phyloP scores from a whole-genome alignment of 2,329 filamentous ascomycete genomes.

The Aspergillus eucalypticola region DNA sequence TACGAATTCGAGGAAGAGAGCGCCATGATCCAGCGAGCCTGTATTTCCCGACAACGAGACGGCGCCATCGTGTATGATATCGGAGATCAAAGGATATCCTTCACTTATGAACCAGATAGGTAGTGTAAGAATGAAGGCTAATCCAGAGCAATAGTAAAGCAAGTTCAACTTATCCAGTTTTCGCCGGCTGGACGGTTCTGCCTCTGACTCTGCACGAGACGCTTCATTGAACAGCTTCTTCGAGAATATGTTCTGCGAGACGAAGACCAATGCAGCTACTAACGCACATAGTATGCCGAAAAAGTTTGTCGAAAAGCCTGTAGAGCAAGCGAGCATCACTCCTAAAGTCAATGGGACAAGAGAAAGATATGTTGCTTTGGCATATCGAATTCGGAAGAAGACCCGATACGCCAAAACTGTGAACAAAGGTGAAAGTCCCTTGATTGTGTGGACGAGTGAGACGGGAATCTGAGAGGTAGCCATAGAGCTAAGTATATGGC shows the following conservation, averaged over 20 bases:
- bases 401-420: constrained; percentile 91
- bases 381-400: constrained; percentile 86
- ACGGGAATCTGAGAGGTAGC: constrained; percentile 94
- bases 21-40: constrained; percentile 66
- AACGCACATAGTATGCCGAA: constrained; percentile 89
- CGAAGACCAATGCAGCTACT: constrained; percentile 87
- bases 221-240: constrained; percentile 98
- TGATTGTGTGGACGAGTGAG: constrained; percentile 96
- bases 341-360: constrained; percentile 87
- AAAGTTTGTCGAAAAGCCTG: constrained; percentile 84
- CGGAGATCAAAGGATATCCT: constrained; percentile 72
- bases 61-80: constrained; percentile 79
- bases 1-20: constrained; percentile 75
- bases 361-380: constrained; percentile 80
- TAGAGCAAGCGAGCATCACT: constrained; percentile 95
- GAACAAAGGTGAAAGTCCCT: constrained; percentile 92
- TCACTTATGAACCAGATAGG: constrained; percentile 95
- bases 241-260: constrained; percentile 97
- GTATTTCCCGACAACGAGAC: constrained; percentile 75
- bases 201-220: constrained; percentile 76
- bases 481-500: constrained; percentile 90
- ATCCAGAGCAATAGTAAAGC: constrained; percentile 91
- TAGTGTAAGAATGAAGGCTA: constrained; percentile 83
- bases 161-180: constrained; percentile 97
- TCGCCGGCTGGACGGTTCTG: constrained; percentile 59